These are phyloP conservation scores for Colletotrichum sp. DNA, from an alignment of 2,329 filamentous ascomycete species.

Conservation along the genomic window DNA sequence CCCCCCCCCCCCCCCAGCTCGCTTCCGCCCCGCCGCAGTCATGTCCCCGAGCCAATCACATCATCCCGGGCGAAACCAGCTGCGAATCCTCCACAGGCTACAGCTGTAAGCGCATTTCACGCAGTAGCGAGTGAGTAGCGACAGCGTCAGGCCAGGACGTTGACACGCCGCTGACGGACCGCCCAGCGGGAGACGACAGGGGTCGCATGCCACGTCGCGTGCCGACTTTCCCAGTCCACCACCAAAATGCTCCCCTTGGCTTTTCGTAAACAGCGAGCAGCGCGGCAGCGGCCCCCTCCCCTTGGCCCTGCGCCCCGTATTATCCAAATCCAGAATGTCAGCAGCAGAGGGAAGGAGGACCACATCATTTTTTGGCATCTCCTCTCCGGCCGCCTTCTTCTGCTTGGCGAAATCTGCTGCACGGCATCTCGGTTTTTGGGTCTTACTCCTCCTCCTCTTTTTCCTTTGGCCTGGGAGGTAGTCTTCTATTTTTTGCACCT, in stretches of 20 bases:
- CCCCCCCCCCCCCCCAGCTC: not conserved
- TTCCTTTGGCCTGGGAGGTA: not conserved
- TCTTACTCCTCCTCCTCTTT: not conserved
- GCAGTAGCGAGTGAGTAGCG: not conserved
- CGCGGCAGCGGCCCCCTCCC: not conserved
- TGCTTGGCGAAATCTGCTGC: not conserved
- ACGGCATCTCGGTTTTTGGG: not conserved
- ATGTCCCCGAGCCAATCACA: not conserved
- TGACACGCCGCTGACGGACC: not conserved
- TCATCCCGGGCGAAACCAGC: not conserved
- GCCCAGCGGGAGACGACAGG: conserved; percentile 11
- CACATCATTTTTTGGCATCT: not conserved
- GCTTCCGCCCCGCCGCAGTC: not conserved
- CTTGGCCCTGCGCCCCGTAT: not conserved
- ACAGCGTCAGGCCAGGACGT: not conserved
- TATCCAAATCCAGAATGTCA: not conserved
- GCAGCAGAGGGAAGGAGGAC: not conserved
- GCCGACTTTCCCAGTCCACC: conserved; percentile 13
- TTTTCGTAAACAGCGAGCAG: not conserved
- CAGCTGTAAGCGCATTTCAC: not conserved
- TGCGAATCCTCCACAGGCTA: not conserved
- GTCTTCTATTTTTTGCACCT: not conserved
- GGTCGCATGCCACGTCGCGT: conserved; percentile 17
- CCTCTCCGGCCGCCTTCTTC: not conserved
- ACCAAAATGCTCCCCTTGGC: conserved; percentile 2